These are phyloP conservation scores for Perkinsus chesapeaki DNA, from an alignment of 169 alveolate species.

Conservation along the genomic window DNA sequence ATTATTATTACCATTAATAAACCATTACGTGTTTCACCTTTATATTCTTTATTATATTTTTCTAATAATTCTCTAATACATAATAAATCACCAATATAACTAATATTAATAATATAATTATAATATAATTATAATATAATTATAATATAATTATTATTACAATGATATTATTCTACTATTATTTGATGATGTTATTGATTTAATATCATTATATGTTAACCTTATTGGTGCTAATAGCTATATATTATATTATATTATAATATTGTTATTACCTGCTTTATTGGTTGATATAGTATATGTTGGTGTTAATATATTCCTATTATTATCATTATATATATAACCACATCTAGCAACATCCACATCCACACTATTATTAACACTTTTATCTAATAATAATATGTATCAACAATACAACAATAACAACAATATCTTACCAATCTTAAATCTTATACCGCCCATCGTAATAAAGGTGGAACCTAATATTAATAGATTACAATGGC, in stretches of 20 bases:
- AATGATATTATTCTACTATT: neutral
- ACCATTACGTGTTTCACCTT: neutral
- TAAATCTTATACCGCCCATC: too few relatives aligned
- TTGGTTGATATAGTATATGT: neutral
- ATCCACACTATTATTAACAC: neutral
- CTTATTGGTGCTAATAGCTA: neutral
- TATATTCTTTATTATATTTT: neutral
- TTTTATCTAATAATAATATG: too few relatives aligned
- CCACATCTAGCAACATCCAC: neutral
- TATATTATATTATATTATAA: too few relatives aligned
- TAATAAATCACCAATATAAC: neutral
- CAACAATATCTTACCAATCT: too few relatives aligned
- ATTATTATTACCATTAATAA: neutral
- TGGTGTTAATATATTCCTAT: neutral
- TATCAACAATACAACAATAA: too few relatives aligned
- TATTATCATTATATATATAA: too few relatives aligned
- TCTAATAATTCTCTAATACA: neutral
- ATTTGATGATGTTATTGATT: too few relatives aligned
- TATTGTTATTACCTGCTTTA: too few relatives aligned
- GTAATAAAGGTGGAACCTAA: neutral
- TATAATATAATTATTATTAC: neutral
- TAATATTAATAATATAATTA: too few relatives aligned
- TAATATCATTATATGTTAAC: neutral
- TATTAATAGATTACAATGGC: neutral
- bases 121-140: too few relatives aligned